Conservation (phyloP, 257 asterid genomes). For the Cynanchum wilfordii region DNA sequence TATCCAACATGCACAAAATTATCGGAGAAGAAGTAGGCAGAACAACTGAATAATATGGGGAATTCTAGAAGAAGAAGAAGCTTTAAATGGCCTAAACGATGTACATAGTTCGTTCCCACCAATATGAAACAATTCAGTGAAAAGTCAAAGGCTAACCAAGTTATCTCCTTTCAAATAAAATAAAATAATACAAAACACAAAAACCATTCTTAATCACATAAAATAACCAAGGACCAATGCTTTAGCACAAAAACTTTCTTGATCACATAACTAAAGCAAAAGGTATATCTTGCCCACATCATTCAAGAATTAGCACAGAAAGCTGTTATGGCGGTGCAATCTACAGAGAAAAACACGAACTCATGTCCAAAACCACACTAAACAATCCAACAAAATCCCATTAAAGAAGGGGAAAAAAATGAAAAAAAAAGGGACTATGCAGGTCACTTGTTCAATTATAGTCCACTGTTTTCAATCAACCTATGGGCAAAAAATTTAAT, state of each 20-base stretch:
- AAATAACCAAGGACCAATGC: not conserved
- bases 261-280: not conserved
- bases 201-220: not conserved
- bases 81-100: not conserved
- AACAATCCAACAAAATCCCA: not conserved
- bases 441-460: not conserved
- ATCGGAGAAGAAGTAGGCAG: not conserved
- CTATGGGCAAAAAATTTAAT: not conserved
- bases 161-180: conserved; percentile 2
- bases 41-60: not conserved
- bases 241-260: not conserved
- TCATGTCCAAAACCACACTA: not conserved
- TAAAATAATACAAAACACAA: too few relatives aligned
- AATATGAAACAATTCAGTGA: not conserved
- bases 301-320: not conserved
- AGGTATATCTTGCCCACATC: not conserved
- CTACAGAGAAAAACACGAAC: not conserved
- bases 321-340: not conserved
- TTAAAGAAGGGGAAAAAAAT: too few relatives aligned
- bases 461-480: not conserved
- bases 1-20: not conserved
- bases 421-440: not conserved
- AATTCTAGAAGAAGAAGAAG: not conserved
- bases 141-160: not conserved
- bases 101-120: not conserved